Evolutionary conservation across 805 yeast genomes (phyloP).

Genomic region (Metschnikowia shivogae): DNA sequence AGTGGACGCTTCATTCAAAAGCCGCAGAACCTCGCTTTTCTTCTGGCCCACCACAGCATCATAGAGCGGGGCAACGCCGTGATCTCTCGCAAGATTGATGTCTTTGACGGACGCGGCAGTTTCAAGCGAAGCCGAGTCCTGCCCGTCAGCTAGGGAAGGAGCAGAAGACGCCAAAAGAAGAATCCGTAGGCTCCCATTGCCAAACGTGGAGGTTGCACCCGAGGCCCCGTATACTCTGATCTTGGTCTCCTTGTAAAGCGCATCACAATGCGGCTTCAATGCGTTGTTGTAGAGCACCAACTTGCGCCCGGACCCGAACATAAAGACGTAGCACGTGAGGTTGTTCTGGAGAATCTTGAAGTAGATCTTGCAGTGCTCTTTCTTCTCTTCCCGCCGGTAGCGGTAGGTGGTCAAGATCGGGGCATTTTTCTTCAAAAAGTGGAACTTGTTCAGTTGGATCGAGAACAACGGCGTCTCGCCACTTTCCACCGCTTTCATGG

Average conservation of each 20-base stretch:
- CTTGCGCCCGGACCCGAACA: slow-evolving; percentile 19
- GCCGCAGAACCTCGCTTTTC: slow-evolving; percentile 17
- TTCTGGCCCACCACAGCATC: slow-evolving; percentile 21
- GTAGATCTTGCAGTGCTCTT: slow-evolving; percentile 27
- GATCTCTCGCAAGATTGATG: slow-evolving; percentile 7
- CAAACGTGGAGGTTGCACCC: slow-evolving; percentile 33
- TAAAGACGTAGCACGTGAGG: slow-evolving; percentile 26
- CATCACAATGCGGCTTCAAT: slow-evolving; percentile 28
- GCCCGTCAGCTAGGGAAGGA: slow-evolving; percentile 21
- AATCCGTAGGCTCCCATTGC: slow-evolving; percentile 26
- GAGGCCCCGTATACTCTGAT: slow-evolving; percentile 30
- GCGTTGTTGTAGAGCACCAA: slow-evolving; percentile 27
- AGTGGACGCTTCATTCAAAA: slow-evolving; percentile 17
- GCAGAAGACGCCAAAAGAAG: slow-evolving; percentile 19
- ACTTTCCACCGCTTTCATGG: slow-evolving; percentile 8
- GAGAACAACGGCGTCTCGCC: slow-evolving; percentile 12
- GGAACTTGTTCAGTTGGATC: slow-evolving; percentile 16
- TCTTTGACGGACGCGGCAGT: slow-evolving; percentile 8
- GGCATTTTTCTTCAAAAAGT: slow-evolving; percentile 24
- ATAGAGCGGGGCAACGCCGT: slow-evolving; percentile 11
- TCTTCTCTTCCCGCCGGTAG: slow-evolving; percentile 14
- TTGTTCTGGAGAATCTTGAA: slow-evolving; percentile 27
- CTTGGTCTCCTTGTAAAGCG: slow-evolving; percentile 25
- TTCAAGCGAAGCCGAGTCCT: slow-evolving; percentile 9
- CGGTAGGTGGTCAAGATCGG: slow-evolving; percentile 25